A percentile compares a stretch with the other conserved stretches of the same genome.
Conservation (phyloP, 2,329 filamentous ascomycete species). For the Epichloe uncinata region DNA sequence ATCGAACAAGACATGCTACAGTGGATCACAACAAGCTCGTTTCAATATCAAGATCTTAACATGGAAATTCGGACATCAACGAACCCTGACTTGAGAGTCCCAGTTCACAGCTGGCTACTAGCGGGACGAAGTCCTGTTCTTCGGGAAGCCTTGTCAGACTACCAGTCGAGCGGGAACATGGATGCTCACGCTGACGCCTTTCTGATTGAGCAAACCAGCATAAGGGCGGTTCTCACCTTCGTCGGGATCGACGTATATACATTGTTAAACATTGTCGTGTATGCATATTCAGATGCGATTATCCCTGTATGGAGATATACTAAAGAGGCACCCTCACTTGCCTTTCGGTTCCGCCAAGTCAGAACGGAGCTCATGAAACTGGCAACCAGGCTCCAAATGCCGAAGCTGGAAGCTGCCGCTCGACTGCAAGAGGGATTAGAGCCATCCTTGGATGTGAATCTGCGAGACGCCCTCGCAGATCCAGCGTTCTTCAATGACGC, state of each 20-base stretch:
- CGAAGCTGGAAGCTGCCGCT: slow-evolving; percentile 61
- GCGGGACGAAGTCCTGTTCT: slow-evolving; percentile 60
- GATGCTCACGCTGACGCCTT: slow-evolving; percentile 16
- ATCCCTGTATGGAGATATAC: slow-evolving; percentile 82
- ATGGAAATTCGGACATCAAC: slow-evolving; percentile 41
- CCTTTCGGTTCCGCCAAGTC: slow-evolving; percentile 64
- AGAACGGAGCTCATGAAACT: slow-evolving; percentile 78
- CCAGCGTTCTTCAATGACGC: slow-evolving; percentile 61
- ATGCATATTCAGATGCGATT: slow-evolving; percentile 65
- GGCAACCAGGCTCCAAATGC: slow-evolving; percentile 57
- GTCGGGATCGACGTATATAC: slow-evolving; percentile 61
- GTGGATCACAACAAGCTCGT: slow-evolving; percentile 30
- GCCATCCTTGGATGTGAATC: slow-evolving; percentile 52
- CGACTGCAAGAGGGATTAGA: slow-evolving; percentile 58
- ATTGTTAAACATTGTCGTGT: slow-evolving; percentile 66
- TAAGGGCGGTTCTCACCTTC: slow-evolving; percentile 49
- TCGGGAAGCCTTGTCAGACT: slow-evolving; percentile 45
- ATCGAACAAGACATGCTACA: slow-evolving; percentile 48
- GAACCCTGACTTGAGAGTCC: slow-evolving; percentile 56
- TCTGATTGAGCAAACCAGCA: slow-evolving; percentile 25
- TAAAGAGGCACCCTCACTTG: slow-evolving; percentile 48
- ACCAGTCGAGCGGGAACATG: slow-evolving; percentile 24
- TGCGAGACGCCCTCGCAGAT: slow-evolving; percentile 56
- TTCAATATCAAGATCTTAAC: slow-evolving; percentile 28
- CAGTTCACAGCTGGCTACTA: slow-evolving; percentile 72